phyloP scores from a whole-genome alignment of 371 early-diverging fungal species.

The Hamiltosporidium magnivora region DNA sequence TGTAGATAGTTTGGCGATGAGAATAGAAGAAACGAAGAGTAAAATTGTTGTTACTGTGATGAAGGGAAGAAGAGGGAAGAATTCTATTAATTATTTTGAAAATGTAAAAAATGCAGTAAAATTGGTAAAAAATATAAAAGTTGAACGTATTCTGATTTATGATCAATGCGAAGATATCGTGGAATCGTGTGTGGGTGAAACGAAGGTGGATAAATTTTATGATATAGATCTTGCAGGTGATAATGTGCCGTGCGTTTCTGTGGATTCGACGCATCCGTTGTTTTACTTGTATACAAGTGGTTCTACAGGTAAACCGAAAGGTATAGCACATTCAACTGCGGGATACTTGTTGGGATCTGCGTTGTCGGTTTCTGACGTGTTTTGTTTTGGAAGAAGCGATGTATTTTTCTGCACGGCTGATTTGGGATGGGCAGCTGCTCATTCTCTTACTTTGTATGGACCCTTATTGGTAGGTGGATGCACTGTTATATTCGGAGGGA shows the following conservation, averaged over 20 bases:
- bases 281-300: constrained; percentile 84
- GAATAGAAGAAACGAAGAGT: constrained; percentile 65
- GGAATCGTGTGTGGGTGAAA: constrained; percentile 1
- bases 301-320: constrained; percentile 69
- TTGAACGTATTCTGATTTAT: constrained; percentile 68
- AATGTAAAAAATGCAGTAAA: constrained; percentile 59
- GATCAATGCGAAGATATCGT: constrained; percentile 66
- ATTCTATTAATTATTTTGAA: constrained; percentile 67
- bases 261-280: constrained; percentile 69
- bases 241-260: constrained; percentile 58
- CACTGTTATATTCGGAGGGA: constrained; percentile 71
- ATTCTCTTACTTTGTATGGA: constrained; percentile 75
- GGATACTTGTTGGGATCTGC: constrained; percentile 79
- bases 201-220: no score
- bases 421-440: constrained; percentile 74
- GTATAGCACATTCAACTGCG: constrained; percentile 73
- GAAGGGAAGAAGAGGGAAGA: constrained; percentile 71
- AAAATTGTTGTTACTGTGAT: constrained; percentile 68
- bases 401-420: constrained; percentile 60
- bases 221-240: no score
- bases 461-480: constrained; percentile 70
- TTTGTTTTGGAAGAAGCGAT: constrained; percentile 63
- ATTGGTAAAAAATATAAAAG: constrained; percentile 66
- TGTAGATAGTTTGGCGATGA: constrained; percentile 67
- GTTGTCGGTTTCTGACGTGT: constrained; percentile 65